phyloP scores from a whole-genome alignment of 805 yeast genomes.

The Isabelozyma rhagii region DNA sequence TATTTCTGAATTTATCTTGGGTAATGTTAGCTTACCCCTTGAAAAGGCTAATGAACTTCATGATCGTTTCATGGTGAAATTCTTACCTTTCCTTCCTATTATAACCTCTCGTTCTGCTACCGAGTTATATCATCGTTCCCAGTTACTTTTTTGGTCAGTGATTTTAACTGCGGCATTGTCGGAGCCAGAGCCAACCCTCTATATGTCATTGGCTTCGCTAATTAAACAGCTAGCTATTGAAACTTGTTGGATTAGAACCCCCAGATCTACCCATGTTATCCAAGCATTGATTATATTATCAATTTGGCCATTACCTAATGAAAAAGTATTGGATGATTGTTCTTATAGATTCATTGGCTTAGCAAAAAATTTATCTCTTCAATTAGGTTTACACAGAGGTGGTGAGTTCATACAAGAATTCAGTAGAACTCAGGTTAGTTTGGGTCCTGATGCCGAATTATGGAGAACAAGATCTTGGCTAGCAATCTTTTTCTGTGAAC shows the following conservation, averaged over 20 bases:
- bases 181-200: conserved; percentile 82
- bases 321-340: conserved; percentile 87
- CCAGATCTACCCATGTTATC: conserved; percentile 89
- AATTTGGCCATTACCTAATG: conserved; percentile 91
- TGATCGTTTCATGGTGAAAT: conserved; percentile 59
- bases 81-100: conserved; percentile 78
- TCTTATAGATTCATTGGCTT: conserved; percentile 85
- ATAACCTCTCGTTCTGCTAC: conserved; percentile 66
- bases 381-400: conserved; percentile 80
- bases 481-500: conserved; percentile 82
- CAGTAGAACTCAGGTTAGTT: conserved; percentile 80
- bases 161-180: conserved; percentile 81
- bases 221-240: conserved; percentile 86
- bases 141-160: conserved; percentile 85
- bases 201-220: conserved; percentile 68
- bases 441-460: conserved; percentile 82
- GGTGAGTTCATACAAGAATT: conserved; percentile 91
- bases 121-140: conserved; percentile 79
- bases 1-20: conserved; percentile 67
- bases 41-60: conserved; percentile 73
- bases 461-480: conserved; percentile 96
- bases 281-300: conserved; percentile 84
- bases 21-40: conserved; percentile 66
- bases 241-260: conserved; percentile 90
- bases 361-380: conserved; percentile 80